Base-by-base conservation (phyloP, 176 grass and related monocot genomes). In the Stipa capillata region DNA sequence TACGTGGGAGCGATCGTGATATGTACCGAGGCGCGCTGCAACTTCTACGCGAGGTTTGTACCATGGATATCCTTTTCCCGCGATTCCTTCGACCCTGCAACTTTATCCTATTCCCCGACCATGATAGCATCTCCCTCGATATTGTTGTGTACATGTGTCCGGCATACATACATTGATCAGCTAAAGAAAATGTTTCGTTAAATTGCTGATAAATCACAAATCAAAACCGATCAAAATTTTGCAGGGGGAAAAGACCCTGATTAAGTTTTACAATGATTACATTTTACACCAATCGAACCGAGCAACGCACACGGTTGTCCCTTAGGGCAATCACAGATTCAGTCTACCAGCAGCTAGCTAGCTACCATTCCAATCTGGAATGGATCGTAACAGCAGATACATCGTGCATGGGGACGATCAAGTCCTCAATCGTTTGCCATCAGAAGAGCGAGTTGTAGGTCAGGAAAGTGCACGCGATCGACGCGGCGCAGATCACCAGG, bases 361-460 rank as follows among this genome's bases (percentile, higher is more conserved):
- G 56, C 76, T 64, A 72, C 27, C 33, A 40, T 8, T 43, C 48
- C 41, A n/a, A n/a, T 42, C 21, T 69, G 41, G 64, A 91, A 73
- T 8, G 3, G 29, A 85, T 72, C 4, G 4, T 31, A 32, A 36
- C 4, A 47, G 32, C 21, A 16, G 3, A 33, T 14, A 49, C 74
- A 15, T 33, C 1, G 5, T 7, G 53, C 44, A 16, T 32, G 18
- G 56, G 39, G 5, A 25, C 64, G 20, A 3, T 23, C 11, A 8
- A 40, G 23, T 28, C 54, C 54, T 67, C 20, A 0, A 11, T 9
- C 7, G 3, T 35, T n/a, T 44, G 49, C 63, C 20, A 77, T 72
- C 69, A 99, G 74, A 95, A 99, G 53, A 99, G 85, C 7, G 96
- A 99, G 80, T 99, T 93, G 79, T 99, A 99, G 5, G 92, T 93